Percentiles rank a stretch among this genome's conserved stretches.
Conservation (phyloP, 805 yeast species). For the Candida quercuum region DNA sequence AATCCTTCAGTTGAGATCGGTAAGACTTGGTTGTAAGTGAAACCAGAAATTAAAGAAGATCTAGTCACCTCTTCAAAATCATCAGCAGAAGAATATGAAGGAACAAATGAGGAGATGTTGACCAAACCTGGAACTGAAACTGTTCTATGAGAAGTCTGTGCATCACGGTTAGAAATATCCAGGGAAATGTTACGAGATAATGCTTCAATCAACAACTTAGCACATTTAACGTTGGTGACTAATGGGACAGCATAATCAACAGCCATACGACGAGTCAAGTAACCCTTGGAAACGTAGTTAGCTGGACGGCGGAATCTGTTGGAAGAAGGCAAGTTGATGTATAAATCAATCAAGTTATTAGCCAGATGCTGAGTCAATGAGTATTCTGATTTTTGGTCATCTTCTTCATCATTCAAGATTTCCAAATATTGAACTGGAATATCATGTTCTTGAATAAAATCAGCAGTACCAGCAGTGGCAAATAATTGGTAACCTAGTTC, state of each 20-base stretch:
- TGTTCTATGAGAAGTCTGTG: slow-evolving; percentile 86
- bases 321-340: slow-evolving; percentile 93
- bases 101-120: slow-evolving; percentile 74
- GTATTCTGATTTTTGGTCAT: slow-evolving; percentile 84
- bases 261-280: slow-evolving; percentile 98
- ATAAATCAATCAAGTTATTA: slow-evolving; percentile 90
- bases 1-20: slow-evolving; percentile 66
- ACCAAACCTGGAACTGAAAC: slow-evolving; percentile 82
- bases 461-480: slow-evolving; percentile 99
- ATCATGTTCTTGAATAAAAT: slow-evolving; percentile 91
- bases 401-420: slow-evolving; percentile 65
- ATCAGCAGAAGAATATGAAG: slow-evolving; percentile 46
- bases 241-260: slow-evolving; percentile 97
- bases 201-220: slow-evolving; percentile 95
- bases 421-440: slow-evolving; percentile 94
- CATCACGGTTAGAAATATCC: slow-evolving; percentile 71
- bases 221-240: slow-evolving; percentile 96
- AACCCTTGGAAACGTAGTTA: slow-evolving; percentile 94
- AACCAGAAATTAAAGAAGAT: slow-evolving; percentile 76
- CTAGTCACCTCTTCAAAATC: slow-evolving; percentile 68
- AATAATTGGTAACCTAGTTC: slow-evolving; percentile 85
- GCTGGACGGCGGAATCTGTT: slow-evolving; percentile 99
- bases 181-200: slow-evolving; percentile 61
- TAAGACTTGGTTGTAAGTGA: slow-evolving; percentile 76
- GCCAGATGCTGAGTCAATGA: slow-evolving; percentile 96